These are phyloP conservation scores for Medicago ruthenica DNA, from an alignment of 306 rosid species.

Conservation along the genomic window DNA sequence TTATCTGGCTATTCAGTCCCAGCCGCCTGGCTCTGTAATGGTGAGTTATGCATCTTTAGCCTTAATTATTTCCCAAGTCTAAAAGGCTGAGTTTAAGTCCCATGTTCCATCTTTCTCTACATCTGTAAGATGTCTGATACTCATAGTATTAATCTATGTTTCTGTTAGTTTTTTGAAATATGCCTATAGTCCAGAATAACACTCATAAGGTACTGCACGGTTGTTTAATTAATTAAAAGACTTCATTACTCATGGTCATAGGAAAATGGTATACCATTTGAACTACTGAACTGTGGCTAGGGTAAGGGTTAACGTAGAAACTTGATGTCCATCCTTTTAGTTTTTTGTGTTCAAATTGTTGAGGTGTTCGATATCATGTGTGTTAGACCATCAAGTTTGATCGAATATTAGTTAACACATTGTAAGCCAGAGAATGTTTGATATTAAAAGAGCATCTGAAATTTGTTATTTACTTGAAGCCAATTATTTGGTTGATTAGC, in stretches of 20 bases:
- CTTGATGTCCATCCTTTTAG: too few species aligned
- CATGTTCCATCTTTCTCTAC: conserved; percentile 1
- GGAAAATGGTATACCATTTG: too few species aligned
- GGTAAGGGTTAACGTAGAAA: too few species aligned
- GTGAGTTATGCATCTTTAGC: conserved; percentile 51
- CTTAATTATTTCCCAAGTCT: not conserved
- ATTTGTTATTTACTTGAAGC: conserved; percentile 2
- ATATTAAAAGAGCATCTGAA: not conserved
- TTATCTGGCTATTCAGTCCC: conserved; percentile 94
- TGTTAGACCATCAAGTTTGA: too few species aligned
- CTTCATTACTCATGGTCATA: too few species aligned
- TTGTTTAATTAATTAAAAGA: too few species aligned
- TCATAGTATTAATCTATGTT: not conserved
- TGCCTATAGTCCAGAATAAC: conserved; percentile 19
- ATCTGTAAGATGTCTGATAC: conserved; percentile 5
- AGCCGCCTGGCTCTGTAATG: conserved; percentile 97
- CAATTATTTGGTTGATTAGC: not conserved
- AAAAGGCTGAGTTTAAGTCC: not conserved
- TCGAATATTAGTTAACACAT: too few species aligned
- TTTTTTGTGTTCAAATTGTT: too few species aligned
- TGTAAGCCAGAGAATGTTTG: too few species aligned
- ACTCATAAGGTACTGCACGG: not conserved
- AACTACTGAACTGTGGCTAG: too few species aligned
- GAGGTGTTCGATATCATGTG: too few species aligned
- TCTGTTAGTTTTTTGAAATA: conserved; percentile 9